Conservation (phyloP, 768 basidiomycete genomes). For the Sporobolomyces phaffii region DNA sequence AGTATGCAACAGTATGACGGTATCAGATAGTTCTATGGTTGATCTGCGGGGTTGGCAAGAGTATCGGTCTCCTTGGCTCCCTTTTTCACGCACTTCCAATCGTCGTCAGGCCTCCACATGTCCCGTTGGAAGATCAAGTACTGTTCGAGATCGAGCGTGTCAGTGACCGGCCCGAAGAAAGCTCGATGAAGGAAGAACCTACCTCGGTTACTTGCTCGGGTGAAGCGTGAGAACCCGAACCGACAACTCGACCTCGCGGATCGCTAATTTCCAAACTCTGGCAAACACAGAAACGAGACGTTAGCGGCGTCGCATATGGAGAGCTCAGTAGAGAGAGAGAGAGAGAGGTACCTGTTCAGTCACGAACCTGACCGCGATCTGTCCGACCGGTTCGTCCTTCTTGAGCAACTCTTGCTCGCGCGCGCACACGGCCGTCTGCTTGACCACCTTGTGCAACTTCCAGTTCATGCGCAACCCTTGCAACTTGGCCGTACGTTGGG, state of each 20-base stretch:
- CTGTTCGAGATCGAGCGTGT: not conserved
- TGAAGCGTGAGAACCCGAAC: constrained; percentile 20
- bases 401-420: constrained; percentile 34
- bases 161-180: too few species aligned
- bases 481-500: constrained; percentile 23
- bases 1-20: not conserved
- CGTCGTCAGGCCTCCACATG: constrained; percentile 37
- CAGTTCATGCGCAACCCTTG: constrained; percentile 30
- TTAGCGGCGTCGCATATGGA: too few species aligned
- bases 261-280: constrained; percentile 36
- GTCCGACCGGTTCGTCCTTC: constrained; percentile 32
- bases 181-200: not conserved
- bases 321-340: too few species aligned
- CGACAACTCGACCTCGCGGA: constrained; percentile 8
- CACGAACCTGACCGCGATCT: constrained; percentile 28
- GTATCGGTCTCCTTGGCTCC: constrained; percentile 32
- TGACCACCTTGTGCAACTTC: constrained; percentile 33
- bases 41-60: constrained; percentile 26
- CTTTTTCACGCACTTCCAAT: constrained; percentile 32
- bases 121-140: constrained; percentile 36
- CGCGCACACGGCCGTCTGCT: constrained; percentile 26
- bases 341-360: constrained; percentile 22
- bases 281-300: not conserved
- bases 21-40: constrained; percentile 5
- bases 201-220: constrained; percentile 26